These are phyloP conservation scores for Hippophae tibetana DNA, from an alignment of 306 rosid genomes.

Conservation along the genomic window DNA sequence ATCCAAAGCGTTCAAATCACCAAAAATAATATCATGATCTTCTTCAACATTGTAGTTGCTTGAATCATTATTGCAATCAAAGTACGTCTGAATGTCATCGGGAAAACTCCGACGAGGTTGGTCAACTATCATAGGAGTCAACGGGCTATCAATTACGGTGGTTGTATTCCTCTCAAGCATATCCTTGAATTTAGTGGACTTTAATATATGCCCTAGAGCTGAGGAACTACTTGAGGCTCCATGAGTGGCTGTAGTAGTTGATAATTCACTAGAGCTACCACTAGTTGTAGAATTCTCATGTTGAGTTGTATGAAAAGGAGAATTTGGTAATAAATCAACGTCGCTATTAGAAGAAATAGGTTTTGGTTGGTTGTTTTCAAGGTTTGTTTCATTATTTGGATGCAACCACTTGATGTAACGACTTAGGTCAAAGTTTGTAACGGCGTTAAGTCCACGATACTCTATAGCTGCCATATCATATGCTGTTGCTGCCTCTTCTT, in stretches of 20 bases:
- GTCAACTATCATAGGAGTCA: constrained; percentile 22
- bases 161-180: constrained; percentile 44
- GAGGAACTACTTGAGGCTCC: constrained; percentile 26
- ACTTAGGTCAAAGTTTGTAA: constrained; percentile 84
- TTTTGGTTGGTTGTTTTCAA: constrained; percentile 18
- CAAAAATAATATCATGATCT: constrained; percentile 57
- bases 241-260: neutral
- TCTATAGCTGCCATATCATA: constrained; percentile 90
- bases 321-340: neutral
- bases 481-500: constrained; percentile 92
- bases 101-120: constrained; percentile 56
- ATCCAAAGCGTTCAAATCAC: constrained; percentile 38
- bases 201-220: constrained; percentile 35
- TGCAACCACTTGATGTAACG: constrained; percentile 47
- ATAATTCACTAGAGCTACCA: too few species aligned
- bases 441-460: constrained; percentile 81
- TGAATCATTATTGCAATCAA: constrained; percentile 45
- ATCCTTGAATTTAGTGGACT: constrained; percentile 52
- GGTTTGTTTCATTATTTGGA: constrained; percentile 28
- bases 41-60: constrained; percentile 27
- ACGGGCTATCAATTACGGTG: constrained; percentile 10
- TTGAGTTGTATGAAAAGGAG: too few species aligned
- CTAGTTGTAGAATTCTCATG: too few species aligned
- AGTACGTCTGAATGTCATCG: constrained; percentile 76
- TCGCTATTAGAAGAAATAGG: constrained; percentile 13